Conservation (phyloP, 2,329 filamentous ascomycete genomes). For the Stagonosporopsis chrysanthemi region DNA sequence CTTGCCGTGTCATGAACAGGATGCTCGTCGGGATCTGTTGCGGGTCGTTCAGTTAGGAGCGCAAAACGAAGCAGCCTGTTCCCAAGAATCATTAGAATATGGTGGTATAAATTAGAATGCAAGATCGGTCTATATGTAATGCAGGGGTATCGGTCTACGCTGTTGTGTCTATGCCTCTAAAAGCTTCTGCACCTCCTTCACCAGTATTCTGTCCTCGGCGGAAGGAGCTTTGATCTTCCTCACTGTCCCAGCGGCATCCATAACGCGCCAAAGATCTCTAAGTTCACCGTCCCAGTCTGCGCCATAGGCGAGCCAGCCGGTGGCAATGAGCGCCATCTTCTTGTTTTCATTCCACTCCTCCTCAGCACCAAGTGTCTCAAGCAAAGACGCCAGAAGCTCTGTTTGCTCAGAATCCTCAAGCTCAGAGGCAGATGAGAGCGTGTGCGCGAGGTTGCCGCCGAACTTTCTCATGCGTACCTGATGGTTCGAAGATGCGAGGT, state of each 20-base stretch:
- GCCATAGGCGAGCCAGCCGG: constrained; percentile 79
- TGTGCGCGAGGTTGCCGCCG: constrained; percentile 26
- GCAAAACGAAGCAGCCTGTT: neutral
- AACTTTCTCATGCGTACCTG: constrained; percentile 66
- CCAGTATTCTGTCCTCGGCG: constrained; percentile 42
- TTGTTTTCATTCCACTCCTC: constrained; percentile 69
- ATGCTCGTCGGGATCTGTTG: neutral
- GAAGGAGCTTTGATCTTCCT: constrained; percentile 34
- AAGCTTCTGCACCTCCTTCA: constrained; percentile 46
- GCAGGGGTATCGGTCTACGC: constrained; percentile 13
- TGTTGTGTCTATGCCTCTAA: constrained; percentile 28
- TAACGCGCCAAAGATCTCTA: constrained; percentile 76
- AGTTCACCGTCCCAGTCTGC: constrained; percentile 75
- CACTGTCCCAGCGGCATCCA: constrained; percentile 76
- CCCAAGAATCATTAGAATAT: no score
- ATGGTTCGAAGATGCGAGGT: constrained; percentile 76
- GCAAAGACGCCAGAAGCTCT: constrained; percentile 79
- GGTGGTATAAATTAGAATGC: neutral
- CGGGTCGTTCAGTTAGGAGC: no score
- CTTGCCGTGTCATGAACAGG: constrained; percentile 12
- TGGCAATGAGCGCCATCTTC: constrained; percentile 76
- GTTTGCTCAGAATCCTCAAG: constrained; percentile 76
- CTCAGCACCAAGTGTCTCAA: constrained; percentile 72
- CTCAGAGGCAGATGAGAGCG: constrained; percentile 31
- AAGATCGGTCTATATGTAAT: constrained; percentile 5